phyloP scores from a whole-genome alignment of 345 rosid species.

The Limnanthes douglasii region DNA sequence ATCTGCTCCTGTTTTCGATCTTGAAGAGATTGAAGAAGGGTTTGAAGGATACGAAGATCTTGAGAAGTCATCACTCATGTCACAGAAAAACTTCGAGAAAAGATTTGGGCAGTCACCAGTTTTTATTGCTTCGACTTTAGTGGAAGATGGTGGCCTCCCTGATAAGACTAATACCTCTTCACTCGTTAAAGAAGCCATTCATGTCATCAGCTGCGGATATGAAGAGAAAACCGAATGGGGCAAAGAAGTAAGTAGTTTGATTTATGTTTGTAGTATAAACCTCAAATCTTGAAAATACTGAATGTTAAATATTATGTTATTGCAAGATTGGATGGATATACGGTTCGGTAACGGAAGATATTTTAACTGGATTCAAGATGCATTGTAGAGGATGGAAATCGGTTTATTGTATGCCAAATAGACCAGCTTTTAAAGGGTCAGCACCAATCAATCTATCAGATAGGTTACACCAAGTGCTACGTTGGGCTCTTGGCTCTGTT shows the following conservation, averaged over 20 bases:
- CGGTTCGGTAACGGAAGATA: conserved; percentile 87
- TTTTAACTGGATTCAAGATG: conserved; percentile 86
- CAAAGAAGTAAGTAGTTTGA: conserved; percentile 48
- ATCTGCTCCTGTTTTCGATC: conserved; percentile 39
- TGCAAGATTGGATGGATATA: conserved; percentile 93
- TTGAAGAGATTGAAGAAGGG: conserved; percentile 97
- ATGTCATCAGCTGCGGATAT: conserved; percentile 84
- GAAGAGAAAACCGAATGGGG: conserved; percentile 99
- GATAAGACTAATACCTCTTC: conserved; percentile 70
- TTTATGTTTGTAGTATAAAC: too few species aligned
- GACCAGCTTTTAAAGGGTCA: conserved; percentile 88
- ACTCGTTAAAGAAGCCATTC: conserved; percentile 86
- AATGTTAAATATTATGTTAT: not conserved
- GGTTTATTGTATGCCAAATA: conserved; percentile 66
- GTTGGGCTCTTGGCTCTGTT: conserved; percentile 96
- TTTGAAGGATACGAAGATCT: conserved; percentile 89
- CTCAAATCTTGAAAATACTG: too few species aligned
- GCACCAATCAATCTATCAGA: conserved; percentile 95
- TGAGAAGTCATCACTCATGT: conserved; percentile 89
- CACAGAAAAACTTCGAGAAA: conserved; percentile 91
- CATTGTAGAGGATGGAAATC: conserved; percentile 99
- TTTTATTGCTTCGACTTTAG: conserved; percentile 79
- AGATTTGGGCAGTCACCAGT: conserved; percentile 87
- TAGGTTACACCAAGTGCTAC: conserved; percentile 80
- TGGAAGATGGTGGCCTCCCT: conserved; percentile 93